phyloP scores from a whole-genome alignment of 2,329 filamentous ascomycete species.

The Penicillium concentricum region DNA sequence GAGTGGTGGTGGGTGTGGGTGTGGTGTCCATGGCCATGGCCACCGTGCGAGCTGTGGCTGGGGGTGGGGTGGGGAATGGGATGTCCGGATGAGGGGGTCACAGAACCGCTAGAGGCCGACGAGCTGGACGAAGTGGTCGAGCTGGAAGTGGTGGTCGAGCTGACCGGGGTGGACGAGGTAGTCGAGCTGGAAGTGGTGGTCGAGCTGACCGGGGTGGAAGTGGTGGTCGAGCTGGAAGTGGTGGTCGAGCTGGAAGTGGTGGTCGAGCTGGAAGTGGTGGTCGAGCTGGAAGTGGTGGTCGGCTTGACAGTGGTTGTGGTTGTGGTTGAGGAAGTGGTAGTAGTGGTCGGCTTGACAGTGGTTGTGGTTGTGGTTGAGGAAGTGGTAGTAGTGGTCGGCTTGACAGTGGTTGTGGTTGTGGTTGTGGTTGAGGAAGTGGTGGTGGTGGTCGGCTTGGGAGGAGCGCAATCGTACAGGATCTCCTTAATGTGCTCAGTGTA shows the following conservation, averaged over 20 bases:
- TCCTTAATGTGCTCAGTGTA: conserved; percentile 53
- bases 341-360: background rate
- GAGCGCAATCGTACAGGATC: conserved; percentile 34
- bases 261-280: background rate
- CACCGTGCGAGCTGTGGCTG: conserved; percentile 3
- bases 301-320: background rate
- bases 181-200: conserved; percentile 4
- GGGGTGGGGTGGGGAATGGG: conserved; percentile 1
- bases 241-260: too few species aligned
- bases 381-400: too few species aligned
- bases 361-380: too few species aligned
- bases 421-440: too few species aligned
- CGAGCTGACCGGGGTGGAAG: background rate
- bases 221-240: background rate
- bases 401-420: too few species aligned
- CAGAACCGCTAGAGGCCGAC: conserved; percentile 1
- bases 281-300: too few species aligned
- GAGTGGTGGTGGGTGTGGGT: background rate
- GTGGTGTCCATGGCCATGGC: background rate
- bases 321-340: background rate
- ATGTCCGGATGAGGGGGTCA: background rate
- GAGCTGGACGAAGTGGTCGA: background rate
- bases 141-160: background rate
- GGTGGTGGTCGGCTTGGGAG: background rate
- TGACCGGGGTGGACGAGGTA: background rate